Conservation (phyloP, 441 rosid species). For the Corymbia calophylla region DNA sequence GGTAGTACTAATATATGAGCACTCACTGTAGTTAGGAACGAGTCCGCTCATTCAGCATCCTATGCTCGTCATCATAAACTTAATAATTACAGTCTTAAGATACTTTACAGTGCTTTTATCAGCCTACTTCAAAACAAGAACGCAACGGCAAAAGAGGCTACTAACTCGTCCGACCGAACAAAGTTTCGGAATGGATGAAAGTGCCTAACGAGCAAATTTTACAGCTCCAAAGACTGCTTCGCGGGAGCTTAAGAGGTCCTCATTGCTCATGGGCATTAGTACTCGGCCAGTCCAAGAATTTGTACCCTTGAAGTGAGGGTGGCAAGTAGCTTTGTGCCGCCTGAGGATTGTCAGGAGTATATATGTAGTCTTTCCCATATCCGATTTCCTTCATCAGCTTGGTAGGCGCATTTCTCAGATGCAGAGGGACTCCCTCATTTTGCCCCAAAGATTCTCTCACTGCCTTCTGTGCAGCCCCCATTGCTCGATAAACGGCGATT, state of each 20-base stretch:
- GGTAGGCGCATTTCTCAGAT: slow-evolving; percentile 77
- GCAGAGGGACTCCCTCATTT: slow-evolving; percentile 81
- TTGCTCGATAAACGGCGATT: slow-evolving; percentile 54
- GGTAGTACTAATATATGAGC: not conserved
- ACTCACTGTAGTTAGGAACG: not conserved
- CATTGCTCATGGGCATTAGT: slow-evolving; percentile 1
- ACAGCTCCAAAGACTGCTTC: not conserved
- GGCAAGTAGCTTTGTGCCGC: slow-evolving; percentile 51
- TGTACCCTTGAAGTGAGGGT: slow-evolving; percentile 50
- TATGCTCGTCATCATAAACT: not conserved
- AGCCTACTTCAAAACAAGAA: not conserved
- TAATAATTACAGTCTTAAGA: not conserved
- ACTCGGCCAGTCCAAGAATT: slow-evolving; percentile 69
- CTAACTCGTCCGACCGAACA: not conserved
- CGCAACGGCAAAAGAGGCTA: not conserved
- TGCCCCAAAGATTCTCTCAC: slow-evolving; percentile 67
- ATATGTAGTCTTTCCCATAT: slow-evolving; percentile 68
- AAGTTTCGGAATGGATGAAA: not conserved
- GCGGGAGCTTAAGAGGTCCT: not conserved
- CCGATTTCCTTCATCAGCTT: slow-evolving; percentile 75
- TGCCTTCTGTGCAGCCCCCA: slow-evolving; percentile 55
- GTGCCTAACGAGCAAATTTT: not conserved
- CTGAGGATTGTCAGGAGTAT: slow-evolving; percentile 61
- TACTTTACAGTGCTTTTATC: not conserved
- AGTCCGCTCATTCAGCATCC: not conserved